Conservation (phyloP, 768 basidiomycete genomes). For the Boletellus emodensis region DNA sequence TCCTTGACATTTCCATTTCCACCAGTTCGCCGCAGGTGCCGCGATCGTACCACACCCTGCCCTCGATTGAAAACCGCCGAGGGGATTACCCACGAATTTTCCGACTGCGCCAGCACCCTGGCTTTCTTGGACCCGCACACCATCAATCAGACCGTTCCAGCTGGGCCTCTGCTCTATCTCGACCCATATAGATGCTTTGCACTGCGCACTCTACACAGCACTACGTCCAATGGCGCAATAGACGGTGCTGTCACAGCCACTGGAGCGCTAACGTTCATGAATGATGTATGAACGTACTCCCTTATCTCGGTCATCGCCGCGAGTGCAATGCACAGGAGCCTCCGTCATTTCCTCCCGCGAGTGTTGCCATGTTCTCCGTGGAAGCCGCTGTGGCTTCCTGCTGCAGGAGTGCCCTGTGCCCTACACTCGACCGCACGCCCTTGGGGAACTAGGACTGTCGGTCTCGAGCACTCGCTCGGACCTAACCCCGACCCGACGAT, state of each 20-base stretch:
- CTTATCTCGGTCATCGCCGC: constrained; percentile 24
- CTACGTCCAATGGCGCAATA: constrained; percentile 10
- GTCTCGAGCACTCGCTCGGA: background rate
- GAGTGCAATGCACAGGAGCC: background rate
- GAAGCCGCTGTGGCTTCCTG: background rate
- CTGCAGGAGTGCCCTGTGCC: background rate
- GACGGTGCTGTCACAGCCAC: constrained; percentile 14
- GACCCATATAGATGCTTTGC: background rate
- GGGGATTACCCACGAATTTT: constrained; percentile 3
- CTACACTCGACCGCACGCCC: background rate
- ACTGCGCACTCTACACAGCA: constrained; percentile 3
- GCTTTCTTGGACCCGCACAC: background rate
- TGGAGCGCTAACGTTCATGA: background rate
- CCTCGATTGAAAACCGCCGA: constrained; percentile 17
- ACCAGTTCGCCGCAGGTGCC: constrained; percentile 15
- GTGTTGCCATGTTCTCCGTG: constrained; percentile 1
- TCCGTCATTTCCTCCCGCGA: constrained; percentile 18
- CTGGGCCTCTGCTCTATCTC: background rate
- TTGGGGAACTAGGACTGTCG: background rate
- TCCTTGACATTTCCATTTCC: constrained; percentile 7
- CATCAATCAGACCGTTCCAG: constrained; percentile 4
- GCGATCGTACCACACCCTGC: constrained; percentile 11
- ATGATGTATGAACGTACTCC: constrained; percentile 2
- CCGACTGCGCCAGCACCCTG: background rate
- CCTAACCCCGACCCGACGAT: constrained; percentile 11